Evolutionary conservation across 495 filamentous ascomycete species (phyloP), one percentile per base, ranked within the genome.

Genomic region (Annulohypoxylon bovei): DNA sequence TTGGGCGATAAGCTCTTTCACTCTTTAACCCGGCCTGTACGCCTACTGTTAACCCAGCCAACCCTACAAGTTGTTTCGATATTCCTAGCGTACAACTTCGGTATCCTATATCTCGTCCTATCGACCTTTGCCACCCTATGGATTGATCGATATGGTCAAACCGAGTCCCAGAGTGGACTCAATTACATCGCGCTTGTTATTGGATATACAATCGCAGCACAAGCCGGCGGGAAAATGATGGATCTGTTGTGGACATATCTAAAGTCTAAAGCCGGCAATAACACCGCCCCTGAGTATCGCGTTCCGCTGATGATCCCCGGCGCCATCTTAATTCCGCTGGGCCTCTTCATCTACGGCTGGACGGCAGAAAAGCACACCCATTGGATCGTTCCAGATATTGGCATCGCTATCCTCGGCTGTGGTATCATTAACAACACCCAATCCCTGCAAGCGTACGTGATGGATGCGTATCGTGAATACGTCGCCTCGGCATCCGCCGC

Each of bases 401-500:
- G 70, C 7, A 65, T 76, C 3, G 68, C 68, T 7, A 67, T 68
- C 27, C 49, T 67, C 25, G 64, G 72, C 0, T 53, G 65, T 6
- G 57, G 56, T 3, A 68, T 61, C 32, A 68, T 68, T n/a, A 55
- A 52, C 14, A 62, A 62, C 6, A 61, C 56, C 3, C 57, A 68
- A 22, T 37, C 57, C 7, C 22, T 61, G 14, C 49, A 68, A 28
- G 73, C 89, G 5, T 93, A 93, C 69, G 80, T 91, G 44, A 87
- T 93, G 14, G 92, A 95, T 73, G 80, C 88, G 6, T 93, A 92
- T 75, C 87, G 88, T 11, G 82, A 87, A 6, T 93, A 85, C 74
- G 90, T 92, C 9, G 91, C 92, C 8, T 88, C 85, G 64, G 92
- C 90, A 1, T 74, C 91, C 8, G 89, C 85, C 0, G 90, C 92